Conservation (phyloP, 768 basidiomycete genomes). For the Phaffia tasmanica region DNA sequence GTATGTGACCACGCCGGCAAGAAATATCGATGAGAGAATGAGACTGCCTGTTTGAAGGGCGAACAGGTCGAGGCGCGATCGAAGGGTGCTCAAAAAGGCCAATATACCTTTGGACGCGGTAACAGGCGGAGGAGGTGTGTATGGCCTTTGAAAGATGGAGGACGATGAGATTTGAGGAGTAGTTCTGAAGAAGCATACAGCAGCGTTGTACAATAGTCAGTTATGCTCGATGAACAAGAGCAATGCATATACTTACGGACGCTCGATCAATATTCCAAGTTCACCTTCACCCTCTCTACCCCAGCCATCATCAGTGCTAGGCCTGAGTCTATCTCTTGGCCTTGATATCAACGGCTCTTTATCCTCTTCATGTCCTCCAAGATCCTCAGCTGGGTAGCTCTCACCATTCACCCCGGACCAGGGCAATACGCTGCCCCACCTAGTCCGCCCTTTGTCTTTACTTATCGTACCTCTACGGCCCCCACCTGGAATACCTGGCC, state of each 20-base stretch:
- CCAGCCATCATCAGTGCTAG: conserved; percentile 57
- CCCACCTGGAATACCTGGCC: conserved; percentile 6
- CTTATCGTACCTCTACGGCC: conserved; percentile 12
- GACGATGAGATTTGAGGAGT: conserved; percentile 20
- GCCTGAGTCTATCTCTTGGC: conserved; percentile 39
- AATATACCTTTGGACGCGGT: conserved; percentile 16
- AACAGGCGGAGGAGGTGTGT: not conserved
- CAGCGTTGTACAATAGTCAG: not conserved
- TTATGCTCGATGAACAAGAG: not conserved
- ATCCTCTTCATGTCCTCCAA: conserved; percentile 27
- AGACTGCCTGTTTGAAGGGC: conserved; percentile 38
- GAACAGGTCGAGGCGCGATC: conserved; percentile 32
- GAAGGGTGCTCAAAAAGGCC: conserved; percentile 21
- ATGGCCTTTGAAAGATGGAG: conserved; percentile 17
- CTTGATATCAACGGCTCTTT: conserved; percentile 18
- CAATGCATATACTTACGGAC: conserved; percentile 14
- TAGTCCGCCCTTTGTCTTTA: not conserved
- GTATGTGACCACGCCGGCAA: conserved; percentile 43
- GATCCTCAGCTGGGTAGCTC: conserved; percentile 11
- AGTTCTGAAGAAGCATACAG: not conserved
- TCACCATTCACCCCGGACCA: not conserved
- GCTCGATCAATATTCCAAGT: conserved; percentile 16
- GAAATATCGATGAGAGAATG: conserved; percentile 41
- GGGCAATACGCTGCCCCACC: not conserved
- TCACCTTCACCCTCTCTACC: conserved; percentile 42